Evolutionary conservation across 148 eudicot species (phyloP).

Genomic region (Cornus florida): DNA sequence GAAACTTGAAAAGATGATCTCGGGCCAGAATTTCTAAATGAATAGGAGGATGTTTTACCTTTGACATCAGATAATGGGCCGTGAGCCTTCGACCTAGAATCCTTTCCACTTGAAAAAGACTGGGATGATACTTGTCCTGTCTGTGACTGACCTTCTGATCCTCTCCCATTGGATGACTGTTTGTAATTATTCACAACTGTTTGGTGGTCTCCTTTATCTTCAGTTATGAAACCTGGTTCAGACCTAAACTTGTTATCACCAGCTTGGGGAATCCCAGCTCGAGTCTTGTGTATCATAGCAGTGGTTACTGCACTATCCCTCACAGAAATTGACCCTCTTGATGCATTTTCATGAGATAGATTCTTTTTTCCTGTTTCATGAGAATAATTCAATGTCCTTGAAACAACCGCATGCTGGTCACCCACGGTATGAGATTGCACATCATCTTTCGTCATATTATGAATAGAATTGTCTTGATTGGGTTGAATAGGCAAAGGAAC

Average conservation of each 20-base stretch:
- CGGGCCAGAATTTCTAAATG: constrained; percentile 49
- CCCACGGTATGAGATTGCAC: constrained; percentile 23
- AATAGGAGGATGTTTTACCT: constrained; percentile 56
- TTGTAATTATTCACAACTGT: constrained; percentile 27
- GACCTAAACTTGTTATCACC: constrained; percentile 27
- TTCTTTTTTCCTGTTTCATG: neutral
- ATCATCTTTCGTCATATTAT: constrained; percentile 34
- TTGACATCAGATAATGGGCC: constrained; percentile 42
- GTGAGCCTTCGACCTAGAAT: constrained; percentile 35
- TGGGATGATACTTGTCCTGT: constrained; percentile 31
- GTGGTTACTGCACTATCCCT: constrained; percentile 25
- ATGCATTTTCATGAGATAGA: constrained; percentile 17
- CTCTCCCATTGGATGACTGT: constrained; percentile 27
- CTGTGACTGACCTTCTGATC: constrained; percentile 37
- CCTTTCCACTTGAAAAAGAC: constrained; percentile 35
- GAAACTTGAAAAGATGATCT: constrained; percentile 45
- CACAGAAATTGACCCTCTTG: constrained; percentile 20
- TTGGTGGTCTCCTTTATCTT: constrained; percentile 21
- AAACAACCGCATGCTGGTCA: constrained; percentile 18
- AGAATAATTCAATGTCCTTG: constrained; percentile 7
- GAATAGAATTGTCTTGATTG: constrained; percentile 35
- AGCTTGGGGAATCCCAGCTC: constrained; percentile 31
- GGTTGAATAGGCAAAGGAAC: constrained; percentile 35
- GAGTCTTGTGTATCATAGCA: constrained; percentile 23
- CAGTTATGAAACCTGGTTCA: constrained; percentile 29